These are phyloP conservation scores for Zygotorulaspora sp. DNA, from an alignment of 805 yeast species.

Conservation along the genomic window DNA sequence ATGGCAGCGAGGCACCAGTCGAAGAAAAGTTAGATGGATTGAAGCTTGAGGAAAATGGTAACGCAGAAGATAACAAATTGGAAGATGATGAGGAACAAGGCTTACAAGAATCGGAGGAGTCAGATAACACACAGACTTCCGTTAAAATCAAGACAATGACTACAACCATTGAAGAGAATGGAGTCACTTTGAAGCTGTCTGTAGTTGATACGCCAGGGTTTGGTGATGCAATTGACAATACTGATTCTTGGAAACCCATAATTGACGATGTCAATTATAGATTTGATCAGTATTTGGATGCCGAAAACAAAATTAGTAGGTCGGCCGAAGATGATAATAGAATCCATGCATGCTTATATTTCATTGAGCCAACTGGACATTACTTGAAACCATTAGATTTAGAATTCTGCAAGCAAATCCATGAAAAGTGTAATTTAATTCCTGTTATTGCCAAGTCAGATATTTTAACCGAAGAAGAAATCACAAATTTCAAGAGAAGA, in stretches of 20 bases:
- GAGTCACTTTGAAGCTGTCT: conserved; percentile 78
- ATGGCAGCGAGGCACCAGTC: conserved; percentile 10
- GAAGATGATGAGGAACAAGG: conserved; percentile 24
- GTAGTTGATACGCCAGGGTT: conserved; percentile 91
- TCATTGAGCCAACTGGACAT: conserved; percentile 97
- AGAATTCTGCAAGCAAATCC: conserved; percentile 79
- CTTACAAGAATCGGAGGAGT: conserved; percentile 34
- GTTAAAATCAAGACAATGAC: conserved; percentile 58
- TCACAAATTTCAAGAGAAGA: conserved; percentile 66
- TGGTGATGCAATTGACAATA: conserved; percentile 82
- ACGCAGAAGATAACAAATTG: conserved; percentile 11
- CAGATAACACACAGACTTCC: conserved; percentile 33
- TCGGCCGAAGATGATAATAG: conserved; percentile 70
- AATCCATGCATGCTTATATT: conserved; percentile 88
- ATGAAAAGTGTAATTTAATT: conserved; percentile 85
- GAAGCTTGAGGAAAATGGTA: conserved; percentile 14
- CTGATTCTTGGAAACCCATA: conserved; percentile 82
- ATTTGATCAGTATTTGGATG: conserved; percentile 83
- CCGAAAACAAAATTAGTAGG: conserved; percentile 80
- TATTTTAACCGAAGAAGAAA: conserved; percentile 84
- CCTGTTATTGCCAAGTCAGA: conserved; percentile 96
- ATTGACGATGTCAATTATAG: conserved; percentile 83
- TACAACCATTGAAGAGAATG: conserved; percentile 85
- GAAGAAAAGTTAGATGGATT: conserved; percentile 15
- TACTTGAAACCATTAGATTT: conserved; percentile 84